These are phyloP conservation scores for Didymella exigua DNA, from an alignment of 2,329 filamentous ascomycete genomes.

Conservation along the genomic window DNA sequence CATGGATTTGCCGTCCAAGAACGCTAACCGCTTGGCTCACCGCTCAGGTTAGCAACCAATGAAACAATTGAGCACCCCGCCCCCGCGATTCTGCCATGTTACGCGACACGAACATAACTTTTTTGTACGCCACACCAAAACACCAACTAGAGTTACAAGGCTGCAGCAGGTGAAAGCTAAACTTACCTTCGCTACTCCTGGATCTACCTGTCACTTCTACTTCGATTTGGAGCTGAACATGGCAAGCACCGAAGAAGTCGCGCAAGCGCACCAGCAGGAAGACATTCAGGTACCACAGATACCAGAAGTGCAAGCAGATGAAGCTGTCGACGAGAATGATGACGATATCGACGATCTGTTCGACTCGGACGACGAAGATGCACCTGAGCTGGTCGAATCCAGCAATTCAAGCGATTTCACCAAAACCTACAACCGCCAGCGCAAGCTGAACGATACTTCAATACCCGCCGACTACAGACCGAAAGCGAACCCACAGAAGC, in stretches of 20 bases:
- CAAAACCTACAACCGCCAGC: constrained; percentile 87
- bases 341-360: constrained; percentile 70
- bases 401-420: constrained; percentile 72
- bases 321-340: constrained; percentile 53
- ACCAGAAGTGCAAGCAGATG: constrained; percentile 6
- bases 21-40: background rate
- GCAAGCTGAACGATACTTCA: constrained; percentile 64
- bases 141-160: background rate
- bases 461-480: constrained; percentile 62
- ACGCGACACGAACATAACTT: constrained; percentile 10
- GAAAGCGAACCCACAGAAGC: constrained; percentile 72
- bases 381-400: constrained; percentile 61
- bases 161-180: background rate
- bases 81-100: constrained; percentile 13
- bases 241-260: constrained; percentile 19
- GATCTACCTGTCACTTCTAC: background rate
- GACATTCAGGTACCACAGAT: constrained; percentile 12
- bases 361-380: constrained; percentile 61
- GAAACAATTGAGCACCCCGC: background rate
- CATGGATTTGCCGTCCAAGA: background rate
- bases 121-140: constrained; percentile 12
- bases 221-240: constrained; percentile 8
- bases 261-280: constrained; percentile 13
- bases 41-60: background rate
- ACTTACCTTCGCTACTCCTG: background rate